Conservation (phyloP, 441 rosid species). For the Syzygium malaccense region DNA sequence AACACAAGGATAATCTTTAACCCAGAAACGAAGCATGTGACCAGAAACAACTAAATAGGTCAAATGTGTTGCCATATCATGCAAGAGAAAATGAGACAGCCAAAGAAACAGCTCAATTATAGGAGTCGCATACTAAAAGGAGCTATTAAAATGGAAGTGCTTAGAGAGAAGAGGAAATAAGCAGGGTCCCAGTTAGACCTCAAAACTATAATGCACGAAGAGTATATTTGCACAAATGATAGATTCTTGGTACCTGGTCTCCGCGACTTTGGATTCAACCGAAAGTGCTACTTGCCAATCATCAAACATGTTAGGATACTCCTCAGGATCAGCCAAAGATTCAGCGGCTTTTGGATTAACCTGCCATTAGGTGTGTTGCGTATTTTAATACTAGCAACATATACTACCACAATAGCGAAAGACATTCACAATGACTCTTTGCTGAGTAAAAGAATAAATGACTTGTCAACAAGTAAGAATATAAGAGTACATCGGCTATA, state of each 20-base stretch:
- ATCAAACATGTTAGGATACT: conserved; percentile 93
- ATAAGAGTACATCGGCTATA: too few relatives aligned
- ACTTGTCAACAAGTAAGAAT: not conserved
- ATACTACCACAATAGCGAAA: not conserved
- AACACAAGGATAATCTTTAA: conserved; percentile 11
- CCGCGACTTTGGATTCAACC: conserved; percentile 68
- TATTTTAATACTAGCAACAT: not conserved
- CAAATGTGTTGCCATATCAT: not conserved
- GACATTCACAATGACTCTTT: not conserved
- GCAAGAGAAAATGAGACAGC: not conserved
- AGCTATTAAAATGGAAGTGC: not conserved
- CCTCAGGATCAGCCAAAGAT: conserved; percentile 96
- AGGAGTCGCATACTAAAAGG: not conserved
- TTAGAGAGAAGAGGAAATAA: not conserved
- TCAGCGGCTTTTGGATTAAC: conserved; percentile 98
- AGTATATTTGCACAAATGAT: not conserved
- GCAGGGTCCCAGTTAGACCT: not conserved
- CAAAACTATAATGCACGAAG: not conserved
- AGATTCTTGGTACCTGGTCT: conserved; percentile 48
- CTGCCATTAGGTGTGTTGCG: conserved; percentile 18
- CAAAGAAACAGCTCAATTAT: not conserved
- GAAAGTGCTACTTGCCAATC: conserved; percentile 94
- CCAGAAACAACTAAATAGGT: not conserved
- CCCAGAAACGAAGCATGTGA: not conserved
- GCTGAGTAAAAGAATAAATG: not conserved